Base-by-base conservation (phyloP, 108 stramenopile species). In the Cyclostephanos tholiformis region DNA sequence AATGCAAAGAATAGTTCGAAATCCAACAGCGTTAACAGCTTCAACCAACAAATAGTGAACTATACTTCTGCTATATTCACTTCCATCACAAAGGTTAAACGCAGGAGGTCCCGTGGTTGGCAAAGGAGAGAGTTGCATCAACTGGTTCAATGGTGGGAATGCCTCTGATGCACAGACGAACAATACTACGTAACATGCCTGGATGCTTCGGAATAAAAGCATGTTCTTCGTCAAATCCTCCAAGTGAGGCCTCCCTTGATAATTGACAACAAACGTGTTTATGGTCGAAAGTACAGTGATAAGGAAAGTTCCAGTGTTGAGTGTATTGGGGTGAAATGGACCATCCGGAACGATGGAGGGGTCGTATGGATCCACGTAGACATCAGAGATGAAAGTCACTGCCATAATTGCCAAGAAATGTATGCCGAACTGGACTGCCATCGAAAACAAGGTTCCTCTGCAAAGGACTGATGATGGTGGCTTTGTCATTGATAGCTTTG, bases 221-320 rank as follows among this genome's bases (percentile, higher is more conserved):
- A 79, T 89, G 76, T 99, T 96, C 25, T 97, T 86, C 25, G 64
- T 50, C 43, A 99, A 71, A 30, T 85, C 81, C 63, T 96, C 88
- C 86, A 95, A 89, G 80, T 96, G 98, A 13, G 99, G 99, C 43
- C 84, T 72, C 10, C 99, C 99, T 52, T 84, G 77, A 76, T 98
- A 98, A 75, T 99, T 99, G n/a, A 92, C 91, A n/a, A 89, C 82
- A 72, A 99, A 99, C 10, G 97, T 97, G 79, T 96, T 98, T 41
- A 95, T 82, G 46, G 94, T 93, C 57, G 95, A 85, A 62, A 93
- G 43, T 16, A 84, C 69, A 29, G 84, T 94, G 17, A 99, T 49
- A 12, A 99, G 80, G 79, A 97, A 98, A 14, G 96, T 87, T 20
- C 92, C 92, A 11, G 92, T 86, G 84, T 99, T 99, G 60, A 99